A percentile compares a stretch with the other conserved stretches of the same genome.
Conservation (phyloP, 1,284 basidiomycete genomes). For the Ceraceosorus guamensis region DNA sequence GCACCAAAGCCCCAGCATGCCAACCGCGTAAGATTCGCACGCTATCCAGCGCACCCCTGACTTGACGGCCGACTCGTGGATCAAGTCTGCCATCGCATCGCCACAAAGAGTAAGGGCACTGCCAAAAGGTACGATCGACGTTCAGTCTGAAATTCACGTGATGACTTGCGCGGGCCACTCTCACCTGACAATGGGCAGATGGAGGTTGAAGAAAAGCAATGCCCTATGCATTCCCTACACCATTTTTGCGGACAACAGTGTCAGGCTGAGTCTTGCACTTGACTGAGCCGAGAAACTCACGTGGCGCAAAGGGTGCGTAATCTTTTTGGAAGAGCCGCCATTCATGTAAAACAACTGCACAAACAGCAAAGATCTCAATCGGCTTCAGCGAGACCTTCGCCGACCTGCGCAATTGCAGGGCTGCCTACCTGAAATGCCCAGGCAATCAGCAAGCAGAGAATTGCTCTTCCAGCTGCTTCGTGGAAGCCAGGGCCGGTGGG, state of each 20-base stretch:
- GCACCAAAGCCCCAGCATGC: conserved; percentile 20
- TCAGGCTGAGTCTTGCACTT: neutral
- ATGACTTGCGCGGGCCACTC: neutral
- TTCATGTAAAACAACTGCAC: conserved; percentile 22
- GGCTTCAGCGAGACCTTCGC: too few species aligned
- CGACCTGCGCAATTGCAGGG: too few species aligned
- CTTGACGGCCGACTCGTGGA: conserved; percentile 22
- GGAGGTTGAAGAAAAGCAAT: conserved; percentile 20
- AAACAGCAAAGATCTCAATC: too few species aligned
- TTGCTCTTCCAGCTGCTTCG: conserved; percentile 19
- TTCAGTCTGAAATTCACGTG: too few species aligned
- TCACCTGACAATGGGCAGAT: conserved; percentile 27
- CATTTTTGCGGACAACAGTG: too few species aligned
- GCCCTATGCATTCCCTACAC: conserved; percentile 13
- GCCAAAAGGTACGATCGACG: too few species aligned
- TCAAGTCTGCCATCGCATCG: conserved; percentile 28
- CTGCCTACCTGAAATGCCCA: conserved; percentile 27
- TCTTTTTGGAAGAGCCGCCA: conserved; percentile 16
- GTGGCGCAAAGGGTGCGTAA: conserved; percentile 24
- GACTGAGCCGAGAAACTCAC: conserved; percentile 2
- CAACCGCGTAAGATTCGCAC: conserved; percentile 24
- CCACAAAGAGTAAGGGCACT: conserved; percentile 33
- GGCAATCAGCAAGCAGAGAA: conserved; percentile 24
- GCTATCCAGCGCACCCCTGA: conserved; percentile 30
- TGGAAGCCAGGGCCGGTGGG: conserved; percentile 32